Base-by-base conservation (phyloP, 495 filamentous ascomycete genomes). In the Aspergillus cristatus region DNA sequence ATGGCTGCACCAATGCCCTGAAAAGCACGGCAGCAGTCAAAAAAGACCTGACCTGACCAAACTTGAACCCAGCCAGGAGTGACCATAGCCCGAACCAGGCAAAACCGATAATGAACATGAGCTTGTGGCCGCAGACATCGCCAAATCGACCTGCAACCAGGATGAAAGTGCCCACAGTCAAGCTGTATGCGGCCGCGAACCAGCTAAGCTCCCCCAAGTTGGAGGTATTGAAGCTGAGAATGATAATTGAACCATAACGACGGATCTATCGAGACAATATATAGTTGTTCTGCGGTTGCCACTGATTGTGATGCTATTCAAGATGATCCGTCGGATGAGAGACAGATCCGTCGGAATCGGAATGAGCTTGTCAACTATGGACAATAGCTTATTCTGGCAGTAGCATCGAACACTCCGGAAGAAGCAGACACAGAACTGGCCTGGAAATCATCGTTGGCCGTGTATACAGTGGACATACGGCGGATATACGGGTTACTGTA, bases 121-220 rank as follows among this genome's bases (percentile, higher is more conserved):
- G 55, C 34, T 78, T 75, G 50, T 82, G 72, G 10, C 81, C 81
- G 40, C 72, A 75, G 3, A 76, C 58, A 36, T 84, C 81, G 0
- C 82, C 81, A 3, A 82, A 54, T 10, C 80, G 65, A 5, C 79
- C 77, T 3, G 75, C 68, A 5, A 77, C 67, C 8, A 84, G 56
- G 35, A 84, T 77, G 41, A 81, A 82, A 1, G 74, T 75, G 6
- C 80, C 78, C 5, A 81, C 67, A 0, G 75, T 81, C 8, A 78
- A 39, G 15, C 59, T 61, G 48, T 77, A 77, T 1, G 61, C 71
- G 1, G 67, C 64, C 20, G 65, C 51, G 40, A 55, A 62, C 67
- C 74, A 74, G 34, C 58, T 68, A 30, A 73, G 47, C 16, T 63
- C 48, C 3, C 58, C 65, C 3, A 56, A 49, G 26, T 63, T 63